Base-by-base conservation (phyloP, 345 rosid species). In the Pugionium cornutum region DNA sequence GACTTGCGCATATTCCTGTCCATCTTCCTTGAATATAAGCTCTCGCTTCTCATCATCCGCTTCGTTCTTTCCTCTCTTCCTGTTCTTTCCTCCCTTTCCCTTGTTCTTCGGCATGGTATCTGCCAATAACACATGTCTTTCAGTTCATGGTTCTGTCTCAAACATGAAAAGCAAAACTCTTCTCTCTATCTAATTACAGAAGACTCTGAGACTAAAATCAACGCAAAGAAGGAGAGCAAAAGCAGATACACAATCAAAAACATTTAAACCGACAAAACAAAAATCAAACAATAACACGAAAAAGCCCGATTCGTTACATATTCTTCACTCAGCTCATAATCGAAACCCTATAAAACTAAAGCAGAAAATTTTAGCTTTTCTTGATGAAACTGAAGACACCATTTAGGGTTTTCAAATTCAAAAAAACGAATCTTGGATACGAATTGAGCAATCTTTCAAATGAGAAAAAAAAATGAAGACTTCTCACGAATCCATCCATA, bases 1-100 rank as follows among this genome's bases (percentile, higher is more conserved):
- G 48, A 83, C 84, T 72, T 80, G 84, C 4, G 87, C 83, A 52
- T 83, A 83, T 49, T 80, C 87, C 66, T 83, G 87, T 4, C 84
- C 87, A 4, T 83, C 84, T 74, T 83, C 87, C 77, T 83, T 83
- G 43, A 76, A 83, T 40, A 83, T 71, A 6, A 83, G 87, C 77
- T 83, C 87, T 6, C 87, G 79, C 75, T 83, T 83, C 77, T 83
- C 86, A 26, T 78, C 86, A 50, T 78, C 86, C 1, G 84, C 84
- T 74, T 80, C 84, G 7, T 80, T 83, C 81, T 83, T 83, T 74
- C 87, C 87, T 72, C 87, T 80, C 81, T 83, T 83, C 79, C 82
- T 80, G 70, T 80, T 83, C 82, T 83, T 83, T 53, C 87, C 87
- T 80, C 87, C 87, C 80, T 83, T 80, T 66, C 83, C 84, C 80